Percentiles rank a stretch among this genome's conserved stretches.
These are phyloP conservation scores for Chaetomium fimeti DNA, from an alignment of 495 filamentous ascomycete species.

Conservation along the genomic window DNA sequence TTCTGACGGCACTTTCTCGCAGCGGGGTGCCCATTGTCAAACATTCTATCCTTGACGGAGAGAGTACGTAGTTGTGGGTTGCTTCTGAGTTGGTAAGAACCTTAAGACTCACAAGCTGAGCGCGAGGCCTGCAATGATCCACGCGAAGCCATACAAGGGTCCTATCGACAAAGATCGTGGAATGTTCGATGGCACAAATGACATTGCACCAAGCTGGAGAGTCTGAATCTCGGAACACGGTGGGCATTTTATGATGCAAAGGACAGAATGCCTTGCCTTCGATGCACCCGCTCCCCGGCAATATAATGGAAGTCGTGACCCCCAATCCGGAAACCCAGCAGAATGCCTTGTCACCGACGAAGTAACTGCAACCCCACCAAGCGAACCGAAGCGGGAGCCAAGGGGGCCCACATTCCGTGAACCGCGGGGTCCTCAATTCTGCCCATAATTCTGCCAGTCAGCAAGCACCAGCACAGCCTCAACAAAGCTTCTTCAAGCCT, in stretches of 20 bases:
- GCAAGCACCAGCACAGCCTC: constrained; percentile 21
- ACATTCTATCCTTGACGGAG: too few species aligned
- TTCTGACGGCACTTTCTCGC: too few species aligned
- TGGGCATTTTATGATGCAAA: not conserved
- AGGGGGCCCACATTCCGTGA: not conserved
- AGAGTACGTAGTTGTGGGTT: not conserved
- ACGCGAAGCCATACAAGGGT: not conserved
- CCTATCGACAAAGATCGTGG: not conserved
- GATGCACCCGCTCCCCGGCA: not conserved
- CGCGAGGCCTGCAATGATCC: not conserved
- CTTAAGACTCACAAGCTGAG: too few species aligned
- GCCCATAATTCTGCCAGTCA: constrained; percentile 22
- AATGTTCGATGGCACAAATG: constrained; percentile 3
- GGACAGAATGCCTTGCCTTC: constrained; percentile 13
- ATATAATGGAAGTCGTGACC: constrained; percentile 13
- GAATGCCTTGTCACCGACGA: constrained; percentile 29
- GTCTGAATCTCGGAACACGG: not conserved
- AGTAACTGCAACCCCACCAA: constrained; percentile 2
- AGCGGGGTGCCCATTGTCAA: too few species aligned
- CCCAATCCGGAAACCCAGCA: not conserved
- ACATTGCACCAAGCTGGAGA: constrained; percentile 9
- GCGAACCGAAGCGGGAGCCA: constrained; percentile 2
- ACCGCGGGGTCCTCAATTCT: constrained; percentile 16
- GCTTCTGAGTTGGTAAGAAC: not conserved
- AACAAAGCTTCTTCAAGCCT: constrained; percentile 13